Percentiles rank a stretch among this genome's conserved stretches.
Conservation (phyloP, 495 filamentous ascomycete species). For the Penicillium psychrofluorescens region DNA sequence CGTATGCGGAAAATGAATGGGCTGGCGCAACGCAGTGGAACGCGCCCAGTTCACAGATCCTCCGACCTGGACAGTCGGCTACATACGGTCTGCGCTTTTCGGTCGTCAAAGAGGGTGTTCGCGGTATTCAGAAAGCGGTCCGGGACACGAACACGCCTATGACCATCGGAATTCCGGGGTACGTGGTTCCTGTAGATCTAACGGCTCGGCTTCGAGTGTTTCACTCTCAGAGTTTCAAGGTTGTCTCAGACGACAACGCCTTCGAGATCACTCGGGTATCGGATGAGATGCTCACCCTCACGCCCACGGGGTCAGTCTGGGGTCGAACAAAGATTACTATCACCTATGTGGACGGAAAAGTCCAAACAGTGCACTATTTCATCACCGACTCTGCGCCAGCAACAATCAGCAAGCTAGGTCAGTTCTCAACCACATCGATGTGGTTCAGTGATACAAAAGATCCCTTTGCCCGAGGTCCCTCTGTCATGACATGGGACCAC, state of each 20-base stretch:
- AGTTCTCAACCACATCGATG: constrained; percentile 32
- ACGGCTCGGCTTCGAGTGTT: constrained; percentile 32
- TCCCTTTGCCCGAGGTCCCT: constrained; percentile 40
- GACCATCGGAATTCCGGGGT: constrained; percentile 40
- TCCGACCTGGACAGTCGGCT: constrained; percentile 30
- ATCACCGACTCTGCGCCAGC: constrained; percentile 31
- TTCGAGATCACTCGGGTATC: constrained; percentile 12
- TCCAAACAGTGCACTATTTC: constrained; percentile 43
- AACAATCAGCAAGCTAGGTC: constrained; percentile 22
- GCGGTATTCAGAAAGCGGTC: constrained; percentile 32
- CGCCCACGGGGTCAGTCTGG: constrained; percentile 4
- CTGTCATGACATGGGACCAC: constrained; percentile 43
- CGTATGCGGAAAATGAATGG: constrained; percentile 46
- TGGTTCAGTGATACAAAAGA: constrained; percentile 38
- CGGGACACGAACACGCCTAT: constrained; percentile 28
- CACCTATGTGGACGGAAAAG: constrained; percentile 29
- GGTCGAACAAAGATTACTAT: constrained; percentile 35
- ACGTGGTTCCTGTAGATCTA: constrained; percentile 36
- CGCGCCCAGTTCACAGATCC: constrained; percentile 29
- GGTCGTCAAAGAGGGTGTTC: constrained; percentile 24
- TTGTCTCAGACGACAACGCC: constrained; percentile 12
- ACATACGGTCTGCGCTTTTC: constrained; percentile 41
- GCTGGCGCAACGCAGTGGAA: constrained; percentile 36
- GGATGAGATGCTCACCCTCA: neutral
- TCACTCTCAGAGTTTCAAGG: constrained; percentile 6